Evolutionary conservation across 2,329 filamentous ascomycete genomes (phyloP), one percentile per base, ranked within the genome.

Genomic region (Moelleriella libera): DNA sequence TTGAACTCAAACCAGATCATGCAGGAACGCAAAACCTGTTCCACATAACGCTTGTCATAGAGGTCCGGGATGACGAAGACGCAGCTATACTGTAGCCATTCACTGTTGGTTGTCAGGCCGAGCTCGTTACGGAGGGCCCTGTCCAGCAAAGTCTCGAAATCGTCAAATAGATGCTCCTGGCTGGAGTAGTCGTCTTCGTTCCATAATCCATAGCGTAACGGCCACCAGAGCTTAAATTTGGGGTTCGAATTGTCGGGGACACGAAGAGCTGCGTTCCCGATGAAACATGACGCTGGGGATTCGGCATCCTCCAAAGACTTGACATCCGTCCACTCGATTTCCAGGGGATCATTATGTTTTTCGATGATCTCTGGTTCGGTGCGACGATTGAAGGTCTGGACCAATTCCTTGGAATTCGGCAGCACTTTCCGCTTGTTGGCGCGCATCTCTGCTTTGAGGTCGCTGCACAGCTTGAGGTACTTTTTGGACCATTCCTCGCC

Each of bases 21-120:
- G 56, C 90, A 80, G 50, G 92, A 86, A 48, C 89, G 83, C 41
- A 98, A 71, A 8, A 94, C 70, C 60, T 85, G 82, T 45, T 88
- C 87, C 14, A 97, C 87, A 53, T 96, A 94, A 45, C 79, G 80
- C 63, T 94, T 94, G 67, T 98, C 92, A 66, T 97, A 98, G 8
- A 98, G 73, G 62, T 98, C 92, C 0, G 92, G 92, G 44, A 98
- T 94, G 52, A 98, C 82, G 58, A 97, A 88, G n/a, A 96, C 89
- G 56, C 88, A 96, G 57, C 86, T 92, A 65, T 96, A 97, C 61
- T 94, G 85, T 47, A 77, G 76, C 81, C 89, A 94, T 46, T 90
- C 82, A 56, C 83, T 85, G 57, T 85, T 85, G 52, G 79, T 81
- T 30, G 75, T 81, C 41, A 96, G 64, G 1, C 85, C 86, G 7